Percentiles rank a stretch among this genome's conserved stretches.
phyloP scores from a whole-genome alignment of 2,329 filamentous ascomycete genomes.

The Coniochaeta ligniaria region DNA sequence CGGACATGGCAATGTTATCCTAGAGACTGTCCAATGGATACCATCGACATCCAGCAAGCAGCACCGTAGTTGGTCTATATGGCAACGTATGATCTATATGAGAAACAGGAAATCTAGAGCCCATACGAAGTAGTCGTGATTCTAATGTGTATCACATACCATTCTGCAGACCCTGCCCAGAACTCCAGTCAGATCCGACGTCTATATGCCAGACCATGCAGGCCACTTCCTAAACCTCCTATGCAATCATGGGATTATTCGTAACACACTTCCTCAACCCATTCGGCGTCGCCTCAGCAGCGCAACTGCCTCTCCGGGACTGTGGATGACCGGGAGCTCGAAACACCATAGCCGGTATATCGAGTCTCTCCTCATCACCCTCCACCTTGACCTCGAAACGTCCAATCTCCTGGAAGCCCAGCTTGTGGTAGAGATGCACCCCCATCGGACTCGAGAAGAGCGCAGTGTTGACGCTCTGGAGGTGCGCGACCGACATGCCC shows the following conservation, averaged over 20 bases:
- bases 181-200: too few species aligned
- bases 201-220: too few species aligned
- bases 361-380: constrained; percentile 13
- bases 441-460: constrained; percentile 18
- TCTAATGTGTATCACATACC: too few species aligned
- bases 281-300: not conserved
- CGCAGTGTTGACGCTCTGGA: constrained; percentile 10
- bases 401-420: constrained; percentile 15
- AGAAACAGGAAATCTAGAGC: too few species aligned
- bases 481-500: constrained; percentile 11
- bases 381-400: constrained; percentile 13
- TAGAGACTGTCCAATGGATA: too few species aligned
- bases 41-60: too few species aligned
- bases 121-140: too few species aligned
- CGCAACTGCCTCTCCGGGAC: not conserved
- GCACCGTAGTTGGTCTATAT: too few species aligned
- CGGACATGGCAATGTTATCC: too few species aligned
- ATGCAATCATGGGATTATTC: not conserved
- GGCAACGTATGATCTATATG: too few species aligned
- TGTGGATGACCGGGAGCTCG: not conserved
- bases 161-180: too few species aligned
- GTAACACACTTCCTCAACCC: not conserved
- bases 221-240: not conserved
- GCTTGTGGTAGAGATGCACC: constrained; percentile 10
- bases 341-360: constrained; percentile 14